Conservation (phyloP, 768 basidiomycete species). For the Antrodiella citrinella region DNA sequence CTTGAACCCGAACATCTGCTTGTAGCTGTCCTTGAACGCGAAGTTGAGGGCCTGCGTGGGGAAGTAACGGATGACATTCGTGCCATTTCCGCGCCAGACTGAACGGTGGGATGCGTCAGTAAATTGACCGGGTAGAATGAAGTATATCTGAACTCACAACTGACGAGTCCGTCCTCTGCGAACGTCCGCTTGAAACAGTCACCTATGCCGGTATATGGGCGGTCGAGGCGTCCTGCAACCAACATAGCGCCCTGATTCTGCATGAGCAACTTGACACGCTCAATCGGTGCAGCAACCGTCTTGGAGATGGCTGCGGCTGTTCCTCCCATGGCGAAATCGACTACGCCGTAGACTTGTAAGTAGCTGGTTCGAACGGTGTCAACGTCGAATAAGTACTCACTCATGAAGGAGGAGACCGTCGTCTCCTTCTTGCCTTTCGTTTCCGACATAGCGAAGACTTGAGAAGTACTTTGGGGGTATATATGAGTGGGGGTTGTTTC, state of each 20-base stretch:
- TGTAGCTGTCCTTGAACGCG: slow-evolving; percentile 39
- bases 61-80: slow-evolving; percentile 38
- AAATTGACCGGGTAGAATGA: not conserved
- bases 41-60: slow-evolving; percentile 40
- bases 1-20: slow-evolving; percentile 29
- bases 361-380: not conserved
- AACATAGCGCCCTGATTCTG: slow-evolving; percentile 99
- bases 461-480: not conserved
- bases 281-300: slow-evolving; percentile 95
- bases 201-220: slow-evolving; percentile 29
- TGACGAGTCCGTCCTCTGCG: slow-evolving; percentile 28
- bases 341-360: slow-evolving; percentile 27
- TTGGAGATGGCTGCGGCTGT: slow-evolving; percentile 91
- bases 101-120: not conserved
- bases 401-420: slow-evolving; percentile 6
- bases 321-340: slow-evolving; percentile 91
- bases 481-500: not conserved
- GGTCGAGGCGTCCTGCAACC: slow-evolving; percentile 24
- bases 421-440: slow-evolving; percentile 1
- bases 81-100: slow-evolving; percentile 39
- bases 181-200: slow-evolving; percentile 29
- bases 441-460: not conserved
- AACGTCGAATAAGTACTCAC: not conserved
- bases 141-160: slow-evolving; percentile 21
- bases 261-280: slow-evolving; percentile 94